A percentile compares a stretch with the other conserved stretches of the same genome.
Evolutionary conservation across 495 filamentous ascomycete species (phyloP).

Genomic region (Bryoglossum gracile): DNA sequence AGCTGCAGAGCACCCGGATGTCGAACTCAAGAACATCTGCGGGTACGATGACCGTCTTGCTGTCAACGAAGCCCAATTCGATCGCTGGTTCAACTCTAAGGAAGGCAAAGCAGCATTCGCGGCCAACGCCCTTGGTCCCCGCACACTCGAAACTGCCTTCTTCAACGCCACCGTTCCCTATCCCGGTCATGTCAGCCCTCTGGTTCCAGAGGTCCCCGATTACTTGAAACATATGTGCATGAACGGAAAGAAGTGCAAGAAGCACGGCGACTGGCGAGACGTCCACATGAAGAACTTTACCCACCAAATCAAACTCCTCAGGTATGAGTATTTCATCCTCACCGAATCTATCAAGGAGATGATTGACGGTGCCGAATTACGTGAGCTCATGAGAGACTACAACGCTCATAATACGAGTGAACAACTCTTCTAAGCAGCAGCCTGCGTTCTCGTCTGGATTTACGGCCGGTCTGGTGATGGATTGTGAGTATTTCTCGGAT

Average conservation of each 20-base stretch:
- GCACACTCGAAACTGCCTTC: constrained; percentile 10
- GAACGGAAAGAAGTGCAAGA: constrained; percentile 3
- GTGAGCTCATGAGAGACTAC: constrained; percentile 16
- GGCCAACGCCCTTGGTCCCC: constrained; percentile 19
- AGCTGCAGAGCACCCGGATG: constrained; percentile 11
- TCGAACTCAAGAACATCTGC: constrained; percentile 49
- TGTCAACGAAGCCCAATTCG: constrained; percentile 57
- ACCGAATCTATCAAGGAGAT: constrained; percentile 3
- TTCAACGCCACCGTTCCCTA: constrained; percentile 4
- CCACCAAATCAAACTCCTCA: neutral
- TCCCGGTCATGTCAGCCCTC: constrained; percentile 8
- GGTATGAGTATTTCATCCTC: constrained; percentile 8
- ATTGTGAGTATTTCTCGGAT: no score
- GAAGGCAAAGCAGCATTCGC: constrained; percentile 22
- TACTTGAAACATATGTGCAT: constrained; percentile 18
- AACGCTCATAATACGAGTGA: constrained; percentile 13
- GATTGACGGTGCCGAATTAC: constrained; percentile 19
- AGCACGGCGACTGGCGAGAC: constrained; percentile 8
- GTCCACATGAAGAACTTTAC: constrained; percentile 6
- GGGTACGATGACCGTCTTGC: constrained; percentile 56
- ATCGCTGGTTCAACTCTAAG: constrained; percentile 26
- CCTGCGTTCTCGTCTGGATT: no score
- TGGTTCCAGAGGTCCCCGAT: neutral
- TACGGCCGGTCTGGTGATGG: no score
- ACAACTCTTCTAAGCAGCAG: constrained; percentile 16